Evolutionary conservation across 2,329 filamentous ascomycete genomes (phyloP).

Genomic region (Fusarium miscanthi): DNA sequence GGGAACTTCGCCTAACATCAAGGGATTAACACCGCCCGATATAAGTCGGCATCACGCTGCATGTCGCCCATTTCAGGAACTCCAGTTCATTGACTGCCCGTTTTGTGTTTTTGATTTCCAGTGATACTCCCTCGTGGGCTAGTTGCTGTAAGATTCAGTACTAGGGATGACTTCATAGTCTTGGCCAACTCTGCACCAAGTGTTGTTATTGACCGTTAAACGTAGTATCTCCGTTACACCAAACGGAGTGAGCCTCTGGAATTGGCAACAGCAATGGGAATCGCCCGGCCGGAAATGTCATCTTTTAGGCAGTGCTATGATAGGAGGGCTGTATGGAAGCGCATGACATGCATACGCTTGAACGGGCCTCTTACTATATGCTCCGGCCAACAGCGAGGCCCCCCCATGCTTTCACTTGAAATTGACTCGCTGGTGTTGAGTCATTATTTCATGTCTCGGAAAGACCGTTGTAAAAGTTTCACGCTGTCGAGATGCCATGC

Average conservation of each 20-base stretch:
- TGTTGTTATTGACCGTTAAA: constrained; percentile 15
- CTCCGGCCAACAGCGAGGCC: neutral
- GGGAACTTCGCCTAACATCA: neutral
- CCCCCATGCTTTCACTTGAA: neutral
- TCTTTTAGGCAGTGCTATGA: constrained; percentile 6
- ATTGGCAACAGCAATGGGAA: constrained; percentile 13
- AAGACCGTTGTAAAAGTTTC: neutral
- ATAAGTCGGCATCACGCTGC: neutral
- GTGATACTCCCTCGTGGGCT: neutral
- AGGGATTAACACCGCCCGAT: neutral
- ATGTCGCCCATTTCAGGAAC: neutral
- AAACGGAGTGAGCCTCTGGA: constrained; percentile 18
- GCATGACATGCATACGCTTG: constrained; percentile 8
- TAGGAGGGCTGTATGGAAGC: neutral
- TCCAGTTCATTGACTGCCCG: neutral
- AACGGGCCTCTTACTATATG: neutral
- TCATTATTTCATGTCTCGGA: constrained; percentile 6
- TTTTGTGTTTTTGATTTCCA: neutral
- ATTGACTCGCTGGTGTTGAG: neutral
- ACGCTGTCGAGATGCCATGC: constrained; percentile 8
- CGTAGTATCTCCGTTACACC: constrained; percentile 25
- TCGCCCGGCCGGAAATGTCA: constrained; percentile 3
- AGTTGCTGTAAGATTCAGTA: neutral
- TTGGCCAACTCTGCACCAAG: neutral
- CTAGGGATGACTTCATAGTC: constrained; percentile 3